Evolutionary conservation across 306 rosid genomes (phyloP), one percentile per base, ranked within the genome.

Genomic region (Boehmeria nivea): DNA sequence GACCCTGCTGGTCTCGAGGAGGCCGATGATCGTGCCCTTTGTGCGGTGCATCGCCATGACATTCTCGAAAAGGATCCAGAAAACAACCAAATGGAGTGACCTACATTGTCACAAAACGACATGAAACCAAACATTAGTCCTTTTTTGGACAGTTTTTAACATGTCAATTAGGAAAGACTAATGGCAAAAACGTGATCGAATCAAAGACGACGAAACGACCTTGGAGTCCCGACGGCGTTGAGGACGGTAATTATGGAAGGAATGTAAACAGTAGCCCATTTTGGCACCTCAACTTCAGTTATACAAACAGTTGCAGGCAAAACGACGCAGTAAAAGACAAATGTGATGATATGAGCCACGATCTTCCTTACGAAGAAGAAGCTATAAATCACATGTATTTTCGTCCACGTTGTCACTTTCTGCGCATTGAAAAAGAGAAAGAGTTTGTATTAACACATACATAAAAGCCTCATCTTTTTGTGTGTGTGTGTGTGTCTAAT

Each of bases 61-160:
- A 40, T 89, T 89, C 73, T 89, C 97, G 42, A 86, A 89, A 25
- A 89, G 74, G 61, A 89, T 83, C 97, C 95, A 89, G 47, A 86
- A 83, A 13, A 83, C 75, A 36, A 87, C 11, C 7, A 89, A 68
- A 64, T 89, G 86, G 8, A 86, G 49, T 25, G 95, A 89, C 78
- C 97, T 89, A 72, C 61, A 74, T 67, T n/a, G 21, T 17, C 24
- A 50, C 21, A 46, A 45, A 9, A 6, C 36, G 36, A 31, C 36
- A 31, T 10, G 1, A 31, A 6, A 6, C 36, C n/a, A n/a, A n/a
- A n/a, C n/a, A n/a, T n/a, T n/a, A n/a, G n/a, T n/a, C n/a, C n/a
- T n/a, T n/a, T n/a, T n/a, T n/a, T n/a, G n/a, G n/a, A n/a, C n/a
- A n/a, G n/a, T n/a, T n/a, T n/a, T n/a, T n/a, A n/a, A n/a, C n/a